Evolutionary conservation across 495 filamentous ascomycete species (phyloP).

Genomic region (Clavariopsis aquatica): DNA sequence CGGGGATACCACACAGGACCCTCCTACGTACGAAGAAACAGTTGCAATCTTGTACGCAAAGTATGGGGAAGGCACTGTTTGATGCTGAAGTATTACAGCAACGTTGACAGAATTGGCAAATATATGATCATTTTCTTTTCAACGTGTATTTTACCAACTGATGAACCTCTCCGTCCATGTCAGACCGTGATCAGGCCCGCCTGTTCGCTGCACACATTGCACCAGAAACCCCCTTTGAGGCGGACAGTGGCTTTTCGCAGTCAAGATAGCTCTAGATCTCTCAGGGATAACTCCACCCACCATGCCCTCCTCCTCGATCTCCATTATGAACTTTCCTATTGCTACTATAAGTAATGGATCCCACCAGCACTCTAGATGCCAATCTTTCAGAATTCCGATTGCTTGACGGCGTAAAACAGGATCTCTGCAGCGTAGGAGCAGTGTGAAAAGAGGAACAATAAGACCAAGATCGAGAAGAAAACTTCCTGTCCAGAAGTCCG

Average conservation of each 20-base stretch:
- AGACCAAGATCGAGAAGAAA: constrained; percentile 15
- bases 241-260: constrained; percentile 13
- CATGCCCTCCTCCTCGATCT: constrained; percentile 15
- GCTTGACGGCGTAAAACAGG: constrained; percentile 8
- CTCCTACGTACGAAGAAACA: too few relatives aligned
- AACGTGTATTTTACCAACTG: neutral
- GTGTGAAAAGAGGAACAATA: constrained; percentile 9
- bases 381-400: constrained; percentile 10
- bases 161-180: constrained; percentile 17
- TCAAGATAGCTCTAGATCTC: constrained; percentile 14
- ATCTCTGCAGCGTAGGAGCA: constrained; percentile 15
- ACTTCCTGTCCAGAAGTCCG: constrained; percentile 9
- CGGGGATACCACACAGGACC: too few relatives aligned
- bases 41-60: too few relatives aligned
- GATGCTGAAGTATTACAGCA: too few relatives aligned
- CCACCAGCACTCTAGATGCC: constrained; percentile 24
- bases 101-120: too few relatives aligned
- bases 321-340: constrained; percentile 8
- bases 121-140: too few relatives aligned
- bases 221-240: neutral
- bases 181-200: constrained; percentile 1
- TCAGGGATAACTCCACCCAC: constrained; percentile 15
- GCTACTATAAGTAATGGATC: constrained; percentile 18
- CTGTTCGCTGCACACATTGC: constrained; percentile 17
- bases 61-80: too few relatives aligned